Evolutionary conservation across 768 basidiomycete species (phyloP), one percentile per base, ranked within the genome.

Genomic region (Lentinula edodes): DNA sequence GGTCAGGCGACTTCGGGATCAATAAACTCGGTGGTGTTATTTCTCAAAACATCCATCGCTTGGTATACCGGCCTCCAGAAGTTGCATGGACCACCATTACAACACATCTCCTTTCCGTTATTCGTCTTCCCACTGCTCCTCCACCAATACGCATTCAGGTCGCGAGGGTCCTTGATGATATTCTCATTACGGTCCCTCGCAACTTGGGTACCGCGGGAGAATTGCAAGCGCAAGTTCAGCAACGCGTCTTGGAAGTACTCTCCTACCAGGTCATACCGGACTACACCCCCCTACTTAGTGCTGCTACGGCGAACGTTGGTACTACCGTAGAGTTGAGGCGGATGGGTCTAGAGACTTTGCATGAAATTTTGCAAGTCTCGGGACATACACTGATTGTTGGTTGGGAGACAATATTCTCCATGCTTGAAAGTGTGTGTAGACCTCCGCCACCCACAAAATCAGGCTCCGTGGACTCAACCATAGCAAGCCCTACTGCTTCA

Each of bases 1-100:
- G 90, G n/a, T 83, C 90, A 0, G 92, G 91, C 0, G 96, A 99
- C 64, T 98, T 97, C 75, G 92, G 93, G n/a, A 88, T 98, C 61
- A 84, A 84, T 62, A 93, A 92, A 69, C 76, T 98, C 23, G 90
- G 93, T 8, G 83, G 84, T 1, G 88, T 96, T 9, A 82, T 89
- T 0, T 78, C 86, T 66, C 80, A 92, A 58, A 99, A 98, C 68
- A 87, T 97, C 28, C 86, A 91, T 69, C 87, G 96, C 3, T 78
- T 99, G 16, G 88, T 97, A 52, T 89, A 89, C 63, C 83, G 88
- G n/a, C 81, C 89, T 10, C 86, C 92, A 0, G 86, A 88, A 12
- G 76, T 95, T 10, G 94, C 92, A 2, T 98, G 95, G 95, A 79
- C 89, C 58, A 80, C 86, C 7, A 86, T 89, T 57, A 94, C 90